phyloP scores from a whole-genome alignment of 345 rosid genomes.

The Clarkia xantiana region DNA sequence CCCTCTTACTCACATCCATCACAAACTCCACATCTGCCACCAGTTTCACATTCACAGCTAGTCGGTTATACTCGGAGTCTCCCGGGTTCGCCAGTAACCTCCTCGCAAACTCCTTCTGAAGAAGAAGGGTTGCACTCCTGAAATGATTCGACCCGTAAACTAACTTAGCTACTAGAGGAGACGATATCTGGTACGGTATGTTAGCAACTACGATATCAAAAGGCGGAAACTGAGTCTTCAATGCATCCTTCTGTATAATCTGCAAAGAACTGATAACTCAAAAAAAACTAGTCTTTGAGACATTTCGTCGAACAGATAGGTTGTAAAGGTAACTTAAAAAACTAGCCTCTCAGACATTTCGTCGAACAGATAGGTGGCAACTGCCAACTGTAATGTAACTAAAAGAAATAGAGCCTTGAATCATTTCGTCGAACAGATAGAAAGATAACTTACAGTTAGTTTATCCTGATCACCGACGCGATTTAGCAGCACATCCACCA shows the following conservation, averaged over 20 bases:
- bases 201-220: constrained; percentile 78
- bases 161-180: constrained; percentile 67
- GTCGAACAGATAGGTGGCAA: constrained; percentile 22
- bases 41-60: constrained; percentile 79
- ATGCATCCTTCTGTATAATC: constrained; percentile 65
- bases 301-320: constrained; percentile 39
- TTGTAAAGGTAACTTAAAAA: constrained; percentile 23
- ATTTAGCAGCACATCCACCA: constrained; percentile 53
- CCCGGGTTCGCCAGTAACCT: constrained; percentile 73
- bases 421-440: constrained; percentile 39
- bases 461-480: constrained; percentile 32
- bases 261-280: constrained; percentile 11
- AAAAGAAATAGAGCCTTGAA: constrained; percentile 7
- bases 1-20: constrained; percentile 90
- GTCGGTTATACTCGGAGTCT: constrained; percentile 64
- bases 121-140: constrained; percentile 66
- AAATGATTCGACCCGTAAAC: constrained; percentile 46
- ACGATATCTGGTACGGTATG: constrained; percentile 74
- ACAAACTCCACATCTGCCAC: constrained; percentile 63
- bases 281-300: constrained; percentile 8
- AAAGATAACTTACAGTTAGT: constrained; percentile 35
- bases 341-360: constrained; percentile 37
- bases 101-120: constrained; percentile 86
- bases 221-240: constrained; percentile 55
- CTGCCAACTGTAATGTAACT: too few relatives aligned